phyloP scores from a whole-genome alignment of 345 rosid genomes.

The Corymbia maculata region DNA sequence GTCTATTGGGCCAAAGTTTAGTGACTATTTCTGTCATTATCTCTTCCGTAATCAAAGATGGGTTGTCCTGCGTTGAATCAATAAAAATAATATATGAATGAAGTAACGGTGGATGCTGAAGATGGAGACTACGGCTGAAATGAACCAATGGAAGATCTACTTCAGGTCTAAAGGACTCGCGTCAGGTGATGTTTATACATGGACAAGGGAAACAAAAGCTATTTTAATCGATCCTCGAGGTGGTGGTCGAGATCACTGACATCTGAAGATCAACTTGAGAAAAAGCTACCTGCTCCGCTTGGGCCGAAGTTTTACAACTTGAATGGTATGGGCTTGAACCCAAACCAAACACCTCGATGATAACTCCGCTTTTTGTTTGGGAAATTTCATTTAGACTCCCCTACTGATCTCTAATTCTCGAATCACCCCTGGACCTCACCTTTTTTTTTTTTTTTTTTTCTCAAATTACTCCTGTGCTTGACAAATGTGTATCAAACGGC shows the following conservation, averaged over 20 bases:
- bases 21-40: too few relatives aligned
- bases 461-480: neutral
- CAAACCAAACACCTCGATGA: neutral
- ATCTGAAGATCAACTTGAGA: neutral
- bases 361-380: neutral
- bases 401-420: neutral
- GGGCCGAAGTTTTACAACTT: neutral
- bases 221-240: neutral
- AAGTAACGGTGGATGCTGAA: neutral
- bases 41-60: neutral
- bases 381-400: neutral
- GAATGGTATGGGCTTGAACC: neutral
- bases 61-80: neutral
- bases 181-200: neutral
- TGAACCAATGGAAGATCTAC: neutral
- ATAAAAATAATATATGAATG: neutral
- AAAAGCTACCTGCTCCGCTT: neutral
- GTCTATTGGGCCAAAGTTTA: too few relatives aligned
- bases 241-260: neutral
- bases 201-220: neutral
- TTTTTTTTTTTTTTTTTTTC: neutral
- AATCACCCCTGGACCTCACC: neutral
- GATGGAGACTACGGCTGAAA: neutral
- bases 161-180: neutral
- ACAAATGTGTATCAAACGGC: neutral